Conservation (phyloP, 306 rosid genomes). For the Lathyrus aphaca region DNA sequence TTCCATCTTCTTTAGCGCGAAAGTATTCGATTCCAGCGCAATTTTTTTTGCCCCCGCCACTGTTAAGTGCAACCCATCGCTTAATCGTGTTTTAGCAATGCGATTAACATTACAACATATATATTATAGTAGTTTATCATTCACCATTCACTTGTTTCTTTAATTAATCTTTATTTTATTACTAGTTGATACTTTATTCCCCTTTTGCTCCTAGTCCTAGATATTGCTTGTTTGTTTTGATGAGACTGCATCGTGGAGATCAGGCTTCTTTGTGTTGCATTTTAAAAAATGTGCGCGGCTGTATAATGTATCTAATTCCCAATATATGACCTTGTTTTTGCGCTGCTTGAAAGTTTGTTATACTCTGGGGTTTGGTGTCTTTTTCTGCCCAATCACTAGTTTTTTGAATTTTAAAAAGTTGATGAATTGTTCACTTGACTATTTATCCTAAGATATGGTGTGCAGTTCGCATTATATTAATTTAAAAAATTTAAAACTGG, state of each 20-base stretch:
- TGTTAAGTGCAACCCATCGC: not conserved
- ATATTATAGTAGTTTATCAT: not conserved
- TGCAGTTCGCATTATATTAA: conserved; percentile 11
- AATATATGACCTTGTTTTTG: not conserved
- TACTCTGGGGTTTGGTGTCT: not conserved
- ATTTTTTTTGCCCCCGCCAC: not conserved
- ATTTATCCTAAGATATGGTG: not conserved
- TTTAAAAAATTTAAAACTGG: not conserved
- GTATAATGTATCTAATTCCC: not conserved
- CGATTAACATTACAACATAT: not conserved
- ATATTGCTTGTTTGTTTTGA: conserved; percentile 15
- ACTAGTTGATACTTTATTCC: not conserved
- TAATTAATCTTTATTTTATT: not conserved
- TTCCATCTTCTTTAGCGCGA: not conserved
- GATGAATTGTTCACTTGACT: not conserved
- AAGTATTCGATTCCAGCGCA: not conserved
- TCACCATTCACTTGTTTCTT: not conserved
- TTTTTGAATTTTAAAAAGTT: conserved; percentile 7
- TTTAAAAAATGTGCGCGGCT: not conserved
- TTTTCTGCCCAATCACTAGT: not conserved
- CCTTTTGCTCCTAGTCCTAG: not conserved
- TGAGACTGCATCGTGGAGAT: conserved; percentile 1
- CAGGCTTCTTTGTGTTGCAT: not conserved
- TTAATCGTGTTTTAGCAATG: not conserved
- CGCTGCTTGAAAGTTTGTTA: conserved; percentile 23